Percentiles rank a stretch among this genome's conserved stretches.
Evolutionary conservation across 169 alveolate genomes (phyloP).

Genomic region (Plasmodium cynomolgi): DNA sequence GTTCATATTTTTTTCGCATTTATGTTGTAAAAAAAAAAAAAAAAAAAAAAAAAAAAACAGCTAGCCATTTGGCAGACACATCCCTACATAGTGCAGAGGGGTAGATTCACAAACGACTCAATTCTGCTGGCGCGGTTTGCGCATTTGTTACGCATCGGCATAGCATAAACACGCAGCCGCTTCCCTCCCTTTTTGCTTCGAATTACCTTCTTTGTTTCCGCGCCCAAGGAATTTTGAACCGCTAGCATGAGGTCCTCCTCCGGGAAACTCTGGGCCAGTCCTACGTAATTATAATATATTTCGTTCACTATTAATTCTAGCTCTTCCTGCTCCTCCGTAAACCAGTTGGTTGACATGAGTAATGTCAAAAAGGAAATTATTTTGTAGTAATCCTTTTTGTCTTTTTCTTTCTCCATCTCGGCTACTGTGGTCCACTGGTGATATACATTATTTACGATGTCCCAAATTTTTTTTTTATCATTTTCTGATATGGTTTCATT

Average conservation of each 20-base stretch:
- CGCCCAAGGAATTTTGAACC: conserved; percentile 43
- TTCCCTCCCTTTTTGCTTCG: background rate
- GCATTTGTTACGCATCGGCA: background rate
- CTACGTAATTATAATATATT: conserved; percentile 38
- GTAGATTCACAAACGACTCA: background rate
- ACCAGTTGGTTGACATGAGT: conserved; percentile 58
- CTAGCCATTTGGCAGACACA: background rate
- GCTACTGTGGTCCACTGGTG: conserved; percentile 44
- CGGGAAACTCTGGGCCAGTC: conserved; percentile 17
- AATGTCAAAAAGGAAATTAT: conserved; percentile 33
- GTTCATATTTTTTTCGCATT: background rate
- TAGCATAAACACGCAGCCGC: background rate
- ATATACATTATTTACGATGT: conserved; percentile 34
- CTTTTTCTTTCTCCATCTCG: conserved; percentile 47
- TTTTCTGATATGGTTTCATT: conserved; percentile 18
- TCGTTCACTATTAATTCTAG: conserved; percentile 39
- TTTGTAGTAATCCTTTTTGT: conserved; percentile 50
- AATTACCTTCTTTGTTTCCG: conserved; percentile 44
- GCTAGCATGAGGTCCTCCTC: conserved; percentile 35
- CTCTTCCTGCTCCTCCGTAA: conserved; percentile 55
- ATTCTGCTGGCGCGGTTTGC: background rate
- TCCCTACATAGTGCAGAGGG: background rate
- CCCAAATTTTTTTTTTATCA: conserved; percentile 44
- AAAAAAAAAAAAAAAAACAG: background rate
- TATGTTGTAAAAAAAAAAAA: background rate